A percentile compares a stretch with the other conserved stretches of the same genome.
Conservation (phyloP, 73 alveolate species). For the Paramecium pentaurelia region DNA sequence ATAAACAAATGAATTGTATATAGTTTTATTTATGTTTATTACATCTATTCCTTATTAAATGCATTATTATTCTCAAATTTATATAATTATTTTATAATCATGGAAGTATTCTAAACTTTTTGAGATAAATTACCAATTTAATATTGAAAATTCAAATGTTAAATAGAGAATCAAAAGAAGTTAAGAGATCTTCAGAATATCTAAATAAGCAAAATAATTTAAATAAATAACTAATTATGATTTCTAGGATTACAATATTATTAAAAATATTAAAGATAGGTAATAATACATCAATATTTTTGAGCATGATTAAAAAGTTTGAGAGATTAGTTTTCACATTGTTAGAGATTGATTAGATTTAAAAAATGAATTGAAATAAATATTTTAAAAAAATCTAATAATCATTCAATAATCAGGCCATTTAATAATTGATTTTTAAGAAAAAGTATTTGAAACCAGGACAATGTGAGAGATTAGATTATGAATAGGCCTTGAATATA, state of each 20-base stretch:
- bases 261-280: not conserved
- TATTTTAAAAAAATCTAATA: not conserved
- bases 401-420: not conserved
- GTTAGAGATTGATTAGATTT: not conserved
- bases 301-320: not conserved
- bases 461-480: not conserved
- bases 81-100: not conserved
- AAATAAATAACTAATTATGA: not conserved
- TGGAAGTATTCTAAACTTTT: not conserved
- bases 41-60: not conserved
- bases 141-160: not conserved
- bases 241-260: not conserved
- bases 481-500: not conserved
- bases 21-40: not conserved
- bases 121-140: not conserved
- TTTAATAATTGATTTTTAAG: not conserved
- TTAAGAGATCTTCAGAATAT: too few relatives aligned
- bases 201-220: not conserved
- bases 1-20: not conserved
- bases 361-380: not conserved
- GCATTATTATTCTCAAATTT: not conserved
- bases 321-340: not conserved
- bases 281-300: not conserved
- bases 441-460: slow-evolving; percentile 25
- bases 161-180: too few relatives aligned